These are phyloP conservation scores for Trichocladium uniseriatum DNA, from an alignment of 495 filamentous ascomycete species.

Conservation along the genomic window DNA sequence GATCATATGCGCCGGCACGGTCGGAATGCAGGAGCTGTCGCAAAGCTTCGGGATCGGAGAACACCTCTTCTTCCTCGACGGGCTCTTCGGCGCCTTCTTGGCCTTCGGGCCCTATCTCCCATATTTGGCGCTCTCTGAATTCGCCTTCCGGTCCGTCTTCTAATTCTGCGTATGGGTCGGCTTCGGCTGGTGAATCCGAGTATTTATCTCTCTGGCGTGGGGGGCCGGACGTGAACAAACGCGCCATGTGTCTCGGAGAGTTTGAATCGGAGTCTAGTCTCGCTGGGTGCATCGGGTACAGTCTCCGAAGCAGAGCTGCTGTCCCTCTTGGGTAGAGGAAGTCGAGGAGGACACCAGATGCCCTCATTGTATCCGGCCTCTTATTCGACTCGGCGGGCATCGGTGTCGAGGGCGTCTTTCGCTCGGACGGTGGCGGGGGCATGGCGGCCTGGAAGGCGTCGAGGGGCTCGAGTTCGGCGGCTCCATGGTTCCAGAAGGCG, in stretches of 20 bases:
- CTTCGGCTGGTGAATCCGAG: background rate
- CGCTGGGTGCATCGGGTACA: constrained; percentile 12
- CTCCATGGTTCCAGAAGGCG: constrained; percentile 58
- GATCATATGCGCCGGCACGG: constrained; percentile 13
- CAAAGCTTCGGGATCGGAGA: background rate
- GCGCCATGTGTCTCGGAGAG: constrained; percentile 1
- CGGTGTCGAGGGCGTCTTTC: constrained; percentile 9
- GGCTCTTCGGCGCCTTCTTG: background rate
- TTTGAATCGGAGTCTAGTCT: constrained; percentile 7
- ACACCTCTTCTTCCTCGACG: background rate
- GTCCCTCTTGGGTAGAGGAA: constrained; percentile 54
- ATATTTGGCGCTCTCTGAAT: constrained; percentile 4
- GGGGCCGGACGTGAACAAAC: constrained; percentile 15
- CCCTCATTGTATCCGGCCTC: constrained; percentile 22
- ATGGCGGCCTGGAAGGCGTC: constrained; percentile 37
- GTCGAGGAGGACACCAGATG: constrained; percentile 45
- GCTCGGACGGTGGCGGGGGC: constrained; percentile 14
- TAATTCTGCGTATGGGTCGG: background rate
- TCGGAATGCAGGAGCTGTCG: background rate
- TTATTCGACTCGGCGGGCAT: constrained; percentile 10
- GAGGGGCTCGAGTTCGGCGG: constrained; percentile 46
- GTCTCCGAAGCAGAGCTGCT: constrained; percentile 37
- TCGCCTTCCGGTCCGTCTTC: background rate
- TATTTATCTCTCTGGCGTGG: background rate
- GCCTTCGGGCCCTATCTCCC: background rate